Evolutionary conservation across 305 asterid genomes (phyloP).

Genomic region (Solanum hybrid): DNA sequence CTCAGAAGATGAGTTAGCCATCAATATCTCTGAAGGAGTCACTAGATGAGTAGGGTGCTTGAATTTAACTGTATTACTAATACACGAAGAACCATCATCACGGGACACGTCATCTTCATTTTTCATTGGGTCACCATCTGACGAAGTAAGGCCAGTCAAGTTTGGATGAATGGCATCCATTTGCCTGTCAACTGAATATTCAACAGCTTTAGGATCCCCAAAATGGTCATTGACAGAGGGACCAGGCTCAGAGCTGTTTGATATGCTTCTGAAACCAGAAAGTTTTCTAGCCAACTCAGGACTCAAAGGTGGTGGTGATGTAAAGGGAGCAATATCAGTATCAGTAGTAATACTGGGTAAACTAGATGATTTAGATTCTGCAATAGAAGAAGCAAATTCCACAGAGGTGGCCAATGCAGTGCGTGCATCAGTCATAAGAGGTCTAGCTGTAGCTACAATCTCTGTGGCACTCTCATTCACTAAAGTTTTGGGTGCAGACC

Average conservation of each 20-base stretch:
- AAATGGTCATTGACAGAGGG: constrained; percentile 28
- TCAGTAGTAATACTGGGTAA: constrained; percentile 29
- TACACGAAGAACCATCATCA: constrained; percentile 42
- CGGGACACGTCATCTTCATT: constrained; percentile 33
- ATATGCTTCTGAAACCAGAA: constrained; percentile 60
- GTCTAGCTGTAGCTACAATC: constrained; percentile 11
- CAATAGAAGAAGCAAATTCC: constrained; percentile 36
- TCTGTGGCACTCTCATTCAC: constrained; percentile 3
- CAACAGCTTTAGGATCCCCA: constrained; percentile 42
- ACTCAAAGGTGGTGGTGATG: constrained; percentile 58
- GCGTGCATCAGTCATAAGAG: constrained; percentile 27
- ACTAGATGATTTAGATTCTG: constrained; percentile 38
- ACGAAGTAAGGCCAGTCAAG: constrained; percentile 44
- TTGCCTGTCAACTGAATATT: constrained; percentile 64
- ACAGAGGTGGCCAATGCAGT: constrained; percentile 26
- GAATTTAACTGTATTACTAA: constrained; percentile 43
- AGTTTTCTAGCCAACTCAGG: constrained; percentile 62
- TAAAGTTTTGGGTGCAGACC: constrained; percentile 46
- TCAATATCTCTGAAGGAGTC: constrained; percentile 81
- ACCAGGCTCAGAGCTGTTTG: constrained; percentile 46
- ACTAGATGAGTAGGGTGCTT: constrained; percentile 92
- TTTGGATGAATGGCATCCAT: constrained; percentile 37
- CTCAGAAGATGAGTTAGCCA: constrained; percentile 63
- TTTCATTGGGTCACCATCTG: constrained; percentile 19
- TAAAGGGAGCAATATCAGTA: constrained; percentile 34